These are phyloP conservation scores for Abrus pulchellus DNA, from an alignment of 306 rosid species.

Conservation along the genomic window DNA sequence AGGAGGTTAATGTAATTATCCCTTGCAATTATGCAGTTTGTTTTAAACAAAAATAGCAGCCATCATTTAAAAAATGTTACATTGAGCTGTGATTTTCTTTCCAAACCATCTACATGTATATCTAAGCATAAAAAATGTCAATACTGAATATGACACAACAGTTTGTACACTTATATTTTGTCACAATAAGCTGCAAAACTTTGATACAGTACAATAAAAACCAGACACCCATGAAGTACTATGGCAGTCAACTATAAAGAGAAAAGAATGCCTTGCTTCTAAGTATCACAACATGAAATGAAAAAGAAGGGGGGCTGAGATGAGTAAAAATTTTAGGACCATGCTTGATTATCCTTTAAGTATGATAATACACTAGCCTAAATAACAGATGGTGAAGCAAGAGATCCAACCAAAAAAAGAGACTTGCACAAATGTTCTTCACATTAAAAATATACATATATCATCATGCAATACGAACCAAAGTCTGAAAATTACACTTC, in stretches of 20 bases:
- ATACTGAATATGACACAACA: not conserved
- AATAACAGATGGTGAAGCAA: not conserved
- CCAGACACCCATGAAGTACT: not conserved
- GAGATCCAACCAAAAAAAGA: not conserved
- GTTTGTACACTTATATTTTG: not conserved
- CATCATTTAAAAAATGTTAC: not conserved
- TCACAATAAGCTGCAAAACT: slow-evolving; percentile 19
- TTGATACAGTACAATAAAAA: slow-evolving; percentile 21
- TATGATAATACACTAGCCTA: not conserved
- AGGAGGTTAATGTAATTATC: no score
- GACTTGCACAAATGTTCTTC: not conserved
- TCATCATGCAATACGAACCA: slow-evolving; percentile 17
- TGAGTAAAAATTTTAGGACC: slow-evolving; percentile 2
- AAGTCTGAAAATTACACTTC: not conserved
- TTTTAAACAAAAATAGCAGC: not conserved
- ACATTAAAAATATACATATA: not conserved
- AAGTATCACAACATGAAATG: slow-evolving; percentile 22
- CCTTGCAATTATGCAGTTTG: slow-evolving; percentile 16
- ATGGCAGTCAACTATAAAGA: slow-evolving; percentile 10
- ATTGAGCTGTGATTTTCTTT: not conserved
- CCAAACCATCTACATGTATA: slow-evolving; percentile 19
- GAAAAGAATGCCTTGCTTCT: not conserved
- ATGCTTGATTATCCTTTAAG: slow-evolving; percentile 7
- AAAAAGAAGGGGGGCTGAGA: not conserved
- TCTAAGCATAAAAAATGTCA: not conserved